Percentiles rank a stretch among this genome's conserved stretches.
Conservation (phyloP, 306 rosid genomes). For the Cucurbita argyrosperma region DNA sequence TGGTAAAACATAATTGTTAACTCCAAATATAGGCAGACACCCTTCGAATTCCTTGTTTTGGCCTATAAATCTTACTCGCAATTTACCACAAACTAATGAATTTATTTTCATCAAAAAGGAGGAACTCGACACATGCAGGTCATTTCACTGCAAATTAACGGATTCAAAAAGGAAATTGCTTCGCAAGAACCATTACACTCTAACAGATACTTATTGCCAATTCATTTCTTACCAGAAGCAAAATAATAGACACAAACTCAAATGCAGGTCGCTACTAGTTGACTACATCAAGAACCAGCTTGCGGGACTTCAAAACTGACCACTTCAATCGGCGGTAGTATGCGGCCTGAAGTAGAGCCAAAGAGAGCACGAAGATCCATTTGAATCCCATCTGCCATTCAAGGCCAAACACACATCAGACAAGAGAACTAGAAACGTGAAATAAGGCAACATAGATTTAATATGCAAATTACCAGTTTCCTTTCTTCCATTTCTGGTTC, state of each 20-base stretch:
- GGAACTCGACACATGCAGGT: slow-evolving; percentile 15
- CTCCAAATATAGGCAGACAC: no score
- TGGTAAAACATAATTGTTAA: no score
- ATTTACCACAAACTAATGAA: slow-evolving; percentile 3
- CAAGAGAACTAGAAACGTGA: background rate
- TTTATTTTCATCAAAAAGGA: slow-evolving; percentile 6
- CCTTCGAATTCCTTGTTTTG: background rate
- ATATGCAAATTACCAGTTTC: slow-evolving; percentile 53
- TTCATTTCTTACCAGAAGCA: slow-evolving; percentile 19
- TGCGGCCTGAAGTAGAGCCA: slow-evolving; percentile 88
- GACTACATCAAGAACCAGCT: slow-evolving; percentile 91
- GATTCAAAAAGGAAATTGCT: slow-evolving; percentile 23
- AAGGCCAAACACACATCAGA: background rate
- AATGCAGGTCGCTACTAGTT: slow-evolving; percentile 35
- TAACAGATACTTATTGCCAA: slow-evolving; percentile 49
- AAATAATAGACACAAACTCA: slow-evolving; percentile 16
- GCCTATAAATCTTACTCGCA: background rate
- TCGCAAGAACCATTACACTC: slow-evolving; percentile 25
- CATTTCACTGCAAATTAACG: slow-evolving; percentile 33
- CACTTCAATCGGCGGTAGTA: slow-evolving; percentile 86
- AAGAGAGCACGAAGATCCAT: slow-evolving; percentile 86
- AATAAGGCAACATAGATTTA: background rate
- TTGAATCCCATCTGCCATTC: slow-evolving; percentile 92
- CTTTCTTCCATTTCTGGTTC: slow-evolving; percentile 99
- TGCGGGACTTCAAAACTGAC: slow-evolving; percentile 92